Conservation (phyloP, 2,329 filamentous ascomycete genomes). For the Claviceps africana region DNA sequence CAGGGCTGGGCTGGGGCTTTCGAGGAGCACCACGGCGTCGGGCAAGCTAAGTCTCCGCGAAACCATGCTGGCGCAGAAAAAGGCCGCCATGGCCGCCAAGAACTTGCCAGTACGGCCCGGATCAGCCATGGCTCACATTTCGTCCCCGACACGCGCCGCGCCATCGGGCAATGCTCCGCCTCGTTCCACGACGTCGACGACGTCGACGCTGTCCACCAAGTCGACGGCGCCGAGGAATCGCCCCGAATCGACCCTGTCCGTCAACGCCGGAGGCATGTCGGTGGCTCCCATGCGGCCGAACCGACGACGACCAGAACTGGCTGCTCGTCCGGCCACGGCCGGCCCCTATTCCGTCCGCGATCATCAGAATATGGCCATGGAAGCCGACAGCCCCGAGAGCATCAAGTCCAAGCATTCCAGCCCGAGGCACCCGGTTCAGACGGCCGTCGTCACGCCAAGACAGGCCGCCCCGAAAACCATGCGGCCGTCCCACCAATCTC, state of each 20-base stretch:
- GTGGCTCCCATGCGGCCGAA: constrained; percentile 49
- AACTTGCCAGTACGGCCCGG: constrained; percentile 44
- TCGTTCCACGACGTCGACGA: constrained; percentile 8
- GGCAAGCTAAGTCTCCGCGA: constrained; percentile 62
- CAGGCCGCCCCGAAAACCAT: constrained; percentile 29
- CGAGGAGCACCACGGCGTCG: constrained; percentile 45
- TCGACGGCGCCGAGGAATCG: constrained; percentile 25
- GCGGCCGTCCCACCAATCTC: constrained; percentile 33
- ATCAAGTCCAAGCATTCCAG: constrained; percentile 32
- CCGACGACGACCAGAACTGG: constrained; percentile 43
- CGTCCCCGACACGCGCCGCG: constrained; percentile 29
- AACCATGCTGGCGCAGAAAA: constrained; percentile 72
- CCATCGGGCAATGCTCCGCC: constrained; percentile 22
- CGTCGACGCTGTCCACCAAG: constrained; percentile 14
- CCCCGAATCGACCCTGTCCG: constrained; percentile 29
- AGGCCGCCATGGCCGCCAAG: constrained; percentile 33
- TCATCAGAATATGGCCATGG: constrained; percentile 24
- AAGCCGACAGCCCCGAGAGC: constrained; percentile 31
- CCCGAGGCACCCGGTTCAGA: constrained; percentile 27
- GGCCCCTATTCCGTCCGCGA: constrained; percentile 50
- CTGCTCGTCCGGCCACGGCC: constrained; percentile 46
- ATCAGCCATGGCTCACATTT: constrained; percentile 50
- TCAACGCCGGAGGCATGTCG: constrained; percentile 43
- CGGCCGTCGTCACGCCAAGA: constrained; percentile 37
- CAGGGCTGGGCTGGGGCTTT: constrained; percentile 46